Percentiles rank a stretch among this genome's conserved stretches.
phyloP scores from a whole-genome alignment of 306 rosid genomes.

The Lathyrus aphaca region DNA sequence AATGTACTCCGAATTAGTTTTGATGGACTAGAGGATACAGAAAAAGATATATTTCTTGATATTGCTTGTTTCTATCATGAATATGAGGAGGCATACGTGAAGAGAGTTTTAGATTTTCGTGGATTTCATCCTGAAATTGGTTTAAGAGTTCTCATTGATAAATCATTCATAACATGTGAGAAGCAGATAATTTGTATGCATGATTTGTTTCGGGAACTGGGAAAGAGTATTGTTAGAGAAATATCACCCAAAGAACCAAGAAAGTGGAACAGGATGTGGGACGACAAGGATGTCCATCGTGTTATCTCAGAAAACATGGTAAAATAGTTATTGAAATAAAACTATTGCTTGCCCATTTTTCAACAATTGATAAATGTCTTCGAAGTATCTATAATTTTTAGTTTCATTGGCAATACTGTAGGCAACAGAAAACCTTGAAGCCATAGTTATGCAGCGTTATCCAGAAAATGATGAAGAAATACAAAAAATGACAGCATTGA shows the following conservation, averaged over 20 bases:
- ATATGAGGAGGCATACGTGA: accelerated
- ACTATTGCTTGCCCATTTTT: not conserved
- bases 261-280: constrained; percentile 37
- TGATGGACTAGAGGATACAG: not conserved
- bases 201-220: constrained; percentile 24
- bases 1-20: constrained; percentile 19
- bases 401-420: not conserved
- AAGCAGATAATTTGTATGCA: accelerated
- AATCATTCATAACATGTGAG: constrained; percentile 3
- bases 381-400: not conserved
- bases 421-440: constrained; percentile 2
- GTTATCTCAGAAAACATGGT: not conserved
- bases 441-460: not conserved
- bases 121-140: constrained; percentile 33
- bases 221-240: constrained; percentile 31
- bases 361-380: too few species aligned
- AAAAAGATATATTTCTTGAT: constrained; percentile 29
- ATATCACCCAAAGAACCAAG: constrained; percentile 34
- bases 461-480: not conserved
- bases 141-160: constrained; percentile 3
- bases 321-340: not conserved
- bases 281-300: not conserved
- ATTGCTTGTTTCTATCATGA: not conserved
- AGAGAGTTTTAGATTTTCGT: not conserved
- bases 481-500: not conserved